Base-by-base conservation (phyloP, 192 early-diverging fungal species). In the Chytriomyces sp. region DNA sequence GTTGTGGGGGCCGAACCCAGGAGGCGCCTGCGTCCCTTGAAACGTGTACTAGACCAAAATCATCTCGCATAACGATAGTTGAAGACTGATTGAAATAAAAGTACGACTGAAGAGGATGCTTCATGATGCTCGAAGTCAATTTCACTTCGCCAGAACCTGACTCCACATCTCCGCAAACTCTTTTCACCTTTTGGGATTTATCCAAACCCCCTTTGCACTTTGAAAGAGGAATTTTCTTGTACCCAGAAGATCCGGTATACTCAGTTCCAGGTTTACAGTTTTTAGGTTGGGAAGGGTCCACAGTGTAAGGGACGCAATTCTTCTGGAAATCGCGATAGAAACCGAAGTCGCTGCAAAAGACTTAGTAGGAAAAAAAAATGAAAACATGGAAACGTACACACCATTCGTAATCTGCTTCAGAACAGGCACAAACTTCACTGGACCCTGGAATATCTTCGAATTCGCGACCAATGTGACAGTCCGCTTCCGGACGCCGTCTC, bases 321-420 rank as follows among this genome's bases (percentile, higher is more conserved):
- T 56, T 73, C 17, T 87, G 75, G 33, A 78, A 83, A 59, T 93
- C 81, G 33, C 82, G 85, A 84, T 89, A 96, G 74, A 93, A 98
- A 8, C 88, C 85, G 83, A 87, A 84, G 41, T 91, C 93, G 73
- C 74, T 75, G 37, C 1, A 33, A 49, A 10, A 19, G 34, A 25
- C 12, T 5, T 14, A 56, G 54, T 56, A 14, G 28, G 54, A 14
- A 56, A 61, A 12, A 60, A 78, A 76, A 68, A 31, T 64, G 62
- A 12, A 49, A 55, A 31, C 31, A 52, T 19, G 33, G 34, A 31
- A 52, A 37, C 67, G 33, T 26, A 58, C 49, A 64, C 65, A 89
- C 87, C 96, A 98, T 86, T 96, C 94, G 74, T 81, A 98, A 80
- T 98, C 96, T 25, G 75, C 78, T 3, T 85, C 70, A 2, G 85